Base-by-base conservation (phyloP, 1,139 yeast genomes). In the Pichia sorboxylosa region DNA sequence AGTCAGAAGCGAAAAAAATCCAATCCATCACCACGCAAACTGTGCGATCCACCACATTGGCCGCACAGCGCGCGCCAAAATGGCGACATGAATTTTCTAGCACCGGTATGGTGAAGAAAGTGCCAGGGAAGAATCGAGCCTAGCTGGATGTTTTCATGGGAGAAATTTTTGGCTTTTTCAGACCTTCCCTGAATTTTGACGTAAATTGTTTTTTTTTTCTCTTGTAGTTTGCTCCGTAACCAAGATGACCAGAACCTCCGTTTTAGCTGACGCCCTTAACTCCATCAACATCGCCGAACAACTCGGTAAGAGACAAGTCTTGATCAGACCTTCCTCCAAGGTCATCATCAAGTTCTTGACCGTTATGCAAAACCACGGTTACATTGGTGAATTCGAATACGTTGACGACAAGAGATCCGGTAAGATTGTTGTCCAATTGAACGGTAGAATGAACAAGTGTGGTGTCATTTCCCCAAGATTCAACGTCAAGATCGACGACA, bases 321-420 rank as follows among this genome's bases (percentile, higher is more conserved):
- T 90, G 63, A 75, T 90, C 64, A 84, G 98, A 78, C 98, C 98
- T 50, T 87, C 97, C 36, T 90, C 98, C 59, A 90, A 90, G 76
- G 98, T 90, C 54, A 85, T 90, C 66, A 72, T 90, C 73, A 90
- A 85, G 70, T 90, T 87, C 66, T 73, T 90, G 66, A 75, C 84
- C 58, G 98, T 90, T 52, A 87, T 90, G 83, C 98, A 90, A 73
- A 84, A 77, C 73, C 97, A 90, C 65, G 95, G 54, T 54, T 90
- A 90, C 90, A 87, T 90, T 70, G 97, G 93, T 55, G 98, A 90
- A 68, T 90, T 90, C 61, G 97, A 87, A 73, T 84, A 79, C 73
- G 87, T 87, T 55, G 97, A 87, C 60, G 97, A 87, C 72, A 97
- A 87, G 83, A 83, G 97, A 76, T 81, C 96, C 32, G 97, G 97